Percentiles rank a stretch among this genome's conserved stretches.
Evolutionary conservation across 116 monocot genomes (phyloP).

Genomic region (Cymodocea nodosa): DNA sequence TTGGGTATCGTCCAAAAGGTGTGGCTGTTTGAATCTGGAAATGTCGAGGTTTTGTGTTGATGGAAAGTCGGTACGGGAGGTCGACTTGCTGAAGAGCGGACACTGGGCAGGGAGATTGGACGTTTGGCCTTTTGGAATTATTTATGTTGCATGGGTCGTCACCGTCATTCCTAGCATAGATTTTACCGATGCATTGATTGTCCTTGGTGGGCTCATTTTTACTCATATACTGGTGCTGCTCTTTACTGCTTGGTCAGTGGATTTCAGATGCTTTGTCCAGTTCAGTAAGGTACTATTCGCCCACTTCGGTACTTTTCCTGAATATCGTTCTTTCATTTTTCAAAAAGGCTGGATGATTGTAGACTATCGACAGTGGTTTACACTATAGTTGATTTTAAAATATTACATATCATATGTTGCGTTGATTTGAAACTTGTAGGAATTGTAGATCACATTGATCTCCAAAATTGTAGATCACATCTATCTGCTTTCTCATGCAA

Average conservation of each 20-base stretch:
- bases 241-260: slow-evolving; percentile 91
- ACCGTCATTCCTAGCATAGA: slow-evolving; percentile 55
- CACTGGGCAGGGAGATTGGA: slow-evolving; percentile 63
- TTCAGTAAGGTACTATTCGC: slow-evolving; percentile 49
- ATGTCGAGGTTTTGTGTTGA: slow-evolving; percentile 62
- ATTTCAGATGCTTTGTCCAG: slow-evolving; percentile 79
- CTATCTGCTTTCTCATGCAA: background rate
- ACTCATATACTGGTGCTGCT: slow-evolving; percentile 67
- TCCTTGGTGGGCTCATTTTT: slow-evolving; percentile 55
- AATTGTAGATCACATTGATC: background rate
- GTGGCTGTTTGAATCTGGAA: background rate
- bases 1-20: background rate
- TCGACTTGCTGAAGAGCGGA: slow-evolving; percentile 58
- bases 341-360: too few species aligned
- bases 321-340: background rate
- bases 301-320: background rate
- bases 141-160: slow-evolving; percentile 59
- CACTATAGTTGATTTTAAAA: too few species aligned
- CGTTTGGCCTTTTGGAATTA: slow-evolving; percentile 71
- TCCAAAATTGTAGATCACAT: background rate
- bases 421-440: background rate
- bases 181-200: slow-evolving; percentile 62
- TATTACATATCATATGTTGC: background rate
- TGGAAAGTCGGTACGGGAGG: slow-evolving; percentile 65
- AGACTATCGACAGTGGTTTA: too few species aligned